Conservation (phyloP, 2,329 filamentous ascomycete species). For the Drechslera avenae region DNA sequence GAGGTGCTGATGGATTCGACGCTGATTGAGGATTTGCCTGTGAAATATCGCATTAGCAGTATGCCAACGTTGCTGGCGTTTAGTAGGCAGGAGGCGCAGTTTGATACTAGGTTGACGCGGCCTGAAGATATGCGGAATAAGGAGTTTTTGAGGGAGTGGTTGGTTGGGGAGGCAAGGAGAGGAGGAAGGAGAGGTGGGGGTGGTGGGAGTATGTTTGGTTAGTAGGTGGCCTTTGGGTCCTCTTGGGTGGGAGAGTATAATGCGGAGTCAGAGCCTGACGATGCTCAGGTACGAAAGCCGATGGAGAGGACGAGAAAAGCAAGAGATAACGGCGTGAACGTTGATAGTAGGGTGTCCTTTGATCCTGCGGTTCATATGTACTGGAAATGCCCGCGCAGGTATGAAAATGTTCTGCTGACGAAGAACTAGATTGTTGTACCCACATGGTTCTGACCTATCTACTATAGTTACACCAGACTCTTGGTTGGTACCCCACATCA, state of each 20-base stretch:
- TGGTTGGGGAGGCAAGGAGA: conserved; percentile 54
- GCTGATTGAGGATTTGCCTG: conserved; percentile 49
- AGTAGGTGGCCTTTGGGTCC: conserved; percentile 14
- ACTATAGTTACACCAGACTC: no score
- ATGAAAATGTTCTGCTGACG: no score
- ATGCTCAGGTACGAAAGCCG: conserved; percentile 4
- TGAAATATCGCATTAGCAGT: conserved; percentile 49
- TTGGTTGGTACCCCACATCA: no score
- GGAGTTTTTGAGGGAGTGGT: conserved; percentile 53
- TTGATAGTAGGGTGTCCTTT: no score
- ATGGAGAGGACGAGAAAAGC: background rate
- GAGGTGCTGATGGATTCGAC: conserved; percentile 57
- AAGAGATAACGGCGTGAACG: no score
- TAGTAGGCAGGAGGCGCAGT: conserved; percentile 56
- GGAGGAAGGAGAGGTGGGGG: conserved; percentile 54
- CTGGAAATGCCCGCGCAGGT: no score
- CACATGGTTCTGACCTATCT: no score
- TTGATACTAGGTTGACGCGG: conserved; percentile 52
- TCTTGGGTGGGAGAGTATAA: background rate
- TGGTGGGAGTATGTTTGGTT: conserved; percentile 50
- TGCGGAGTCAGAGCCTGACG: background rate
- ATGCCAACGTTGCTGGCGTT: conserved; percentile 59
- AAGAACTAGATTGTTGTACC: no score
- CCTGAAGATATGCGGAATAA: conserved; percentile 54
- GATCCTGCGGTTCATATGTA: no score